phyloP scores from a whole-genome alignment of 2,329 filamentous ascomycete species.

The Paraphoma chrysanthemicola region DNA sequence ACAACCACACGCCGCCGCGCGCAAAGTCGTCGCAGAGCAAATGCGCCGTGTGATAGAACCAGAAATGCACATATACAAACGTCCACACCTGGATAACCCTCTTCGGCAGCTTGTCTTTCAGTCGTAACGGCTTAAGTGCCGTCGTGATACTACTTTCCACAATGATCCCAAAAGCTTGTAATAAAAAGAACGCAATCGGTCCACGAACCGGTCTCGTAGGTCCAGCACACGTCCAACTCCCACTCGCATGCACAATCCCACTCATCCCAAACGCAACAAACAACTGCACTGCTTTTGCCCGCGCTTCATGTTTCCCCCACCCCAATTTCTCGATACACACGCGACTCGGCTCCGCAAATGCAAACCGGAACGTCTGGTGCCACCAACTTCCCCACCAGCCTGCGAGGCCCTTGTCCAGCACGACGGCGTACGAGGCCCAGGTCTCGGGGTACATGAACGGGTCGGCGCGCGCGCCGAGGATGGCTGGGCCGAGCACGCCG shows the following conservation, averaged over 20 bases:
- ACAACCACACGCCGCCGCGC: conserved; percentile 76
- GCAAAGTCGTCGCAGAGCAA: conserved; percentile 80
- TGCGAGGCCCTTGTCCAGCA: conserved; percentile 73
- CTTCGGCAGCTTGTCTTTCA: conserved; percentile 49
- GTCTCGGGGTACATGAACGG: conserved; percentile 68
- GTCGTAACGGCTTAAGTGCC: conserved; percentile 45
- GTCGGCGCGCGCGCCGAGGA: conserved; percentile 66
- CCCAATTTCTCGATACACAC: conserved; percentile 51
- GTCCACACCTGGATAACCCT: conserved; percentile 63
- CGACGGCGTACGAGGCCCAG: conserved; percentile 60
- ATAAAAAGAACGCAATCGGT: conserved; percentile 72
- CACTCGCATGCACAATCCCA: conserved; percentile 73
- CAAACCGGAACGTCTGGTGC: conserved; percentile 87
- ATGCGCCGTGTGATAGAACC: conserved; percentile 72
- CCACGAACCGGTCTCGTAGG: conserved; percentile 56
- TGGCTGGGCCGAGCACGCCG: conserved; percentile 63
- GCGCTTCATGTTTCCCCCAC: conserved; percentile 39
- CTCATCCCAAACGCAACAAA: conserved; percentile 70
- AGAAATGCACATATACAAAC: conserved; percentile 66
- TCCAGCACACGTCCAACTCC: conserved; percentile 71
- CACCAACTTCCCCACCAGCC: conserved; percentile 88
- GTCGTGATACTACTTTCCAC: conserved; percentile 55
- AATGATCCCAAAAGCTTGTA: conserved; percentile 71
- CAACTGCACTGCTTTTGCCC: conserved; percentile 51
- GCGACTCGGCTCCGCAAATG: conserved; percentile 67